Conservation (phyloP, 1,284 basidiomycete species). For the Grifola frondosa region DNA sequence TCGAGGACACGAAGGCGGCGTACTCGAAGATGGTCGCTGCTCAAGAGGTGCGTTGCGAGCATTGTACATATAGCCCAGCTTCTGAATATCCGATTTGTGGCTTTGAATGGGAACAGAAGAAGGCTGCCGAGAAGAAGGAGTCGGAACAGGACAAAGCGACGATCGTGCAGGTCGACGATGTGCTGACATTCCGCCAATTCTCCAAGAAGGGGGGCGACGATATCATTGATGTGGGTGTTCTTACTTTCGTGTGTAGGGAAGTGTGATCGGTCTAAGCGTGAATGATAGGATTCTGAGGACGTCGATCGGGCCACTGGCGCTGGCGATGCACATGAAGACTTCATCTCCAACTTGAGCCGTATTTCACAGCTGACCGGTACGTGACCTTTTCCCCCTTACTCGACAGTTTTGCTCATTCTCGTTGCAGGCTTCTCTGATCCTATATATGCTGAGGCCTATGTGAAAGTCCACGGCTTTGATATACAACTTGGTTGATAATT, state of each 20-base stretch:
- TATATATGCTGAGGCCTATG: slow-evolving; percentile 97
- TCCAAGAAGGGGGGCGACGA: slow-evolving; percentile 86
- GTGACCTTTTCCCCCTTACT: slow-evolving; percentile 11
- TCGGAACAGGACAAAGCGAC: slow-evolving; percentile 74
- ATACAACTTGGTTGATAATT: slow-evolving; percentile 75
- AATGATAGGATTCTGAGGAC: slow-evolving; percentile 83
- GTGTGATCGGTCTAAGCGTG: slow-evolving; percentile 7
- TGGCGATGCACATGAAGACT: slow-evolving; percentile 86
- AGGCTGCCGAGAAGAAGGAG: slow-evolving; percentile 86
- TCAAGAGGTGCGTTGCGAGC: slow-evolving; percentile 67
- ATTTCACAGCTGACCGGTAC: slow-evolving; percentile 93
- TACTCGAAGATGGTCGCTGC: slow-evolving; percentile 93
- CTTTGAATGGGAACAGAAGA: slow-evolving; percentile 48
- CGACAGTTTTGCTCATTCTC: slow-evolving; percentile 1
- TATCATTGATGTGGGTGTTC: slow-evolving; percentile 71
- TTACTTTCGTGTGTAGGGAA: neutral
- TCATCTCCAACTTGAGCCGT: slow-evolving; percentile 92
- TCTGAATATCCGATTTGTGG: neutral
- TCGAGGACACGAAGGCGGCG: slow-evolving; percentile 90
- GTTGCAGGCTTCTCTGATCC: slow-evolving; percentile 91
- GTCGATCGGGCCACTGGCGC: slow-evolving; percentile 89
- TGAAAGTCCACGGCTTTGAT: slow-evolving; percentile 98
- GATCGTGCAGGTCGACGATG: slow-evolving; percentile 89
- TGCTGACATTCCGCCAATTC: slow-evolving; percentile 92
- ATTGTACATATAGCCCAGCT: neutral